Percentiles rank a stretch among this genome's conserved stretches.
Conservation (phyloP, 2,329 filamentous ascomycete genomes). For the Cytospora chrysosperma region DNA sequence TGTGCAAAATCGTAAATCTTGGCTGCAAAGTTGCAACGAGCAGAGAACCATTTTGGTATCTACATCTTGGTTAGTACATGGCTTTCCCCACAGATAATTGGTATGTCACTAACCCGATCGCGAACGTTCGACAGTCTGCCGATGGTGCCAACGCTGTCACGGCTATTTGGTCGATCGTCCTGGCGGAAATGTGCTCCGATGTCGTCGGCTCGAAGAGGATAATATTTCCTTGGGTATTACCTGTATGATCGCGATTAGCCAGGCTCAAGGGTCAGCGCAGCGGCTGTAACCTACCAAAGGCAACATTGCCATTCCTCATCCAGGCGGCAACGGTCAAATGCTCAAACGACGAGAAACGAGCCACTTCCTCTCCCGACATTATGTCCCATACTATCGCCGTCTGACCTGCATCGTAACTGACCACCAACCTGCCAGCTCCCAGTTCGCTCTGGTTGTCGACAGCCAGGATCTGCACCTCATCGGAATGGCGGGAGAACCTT, state of each 20-base stretch:
- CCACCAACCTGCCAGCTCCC: constrained; percentile 79
- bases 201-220: constrained; percentile 93
- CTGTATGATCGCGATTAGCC: constrained; percentile 47
- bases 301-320: constrained; percentile 97
- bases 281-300: constrained; percentile 69
- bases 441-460: constrained; percentile 90
- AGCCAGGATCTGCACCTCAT: constrained; percentile 79
- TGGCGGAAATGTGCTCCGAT: constrained; percentile 85
- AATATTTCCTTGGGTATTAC: constrained; percentile 88
- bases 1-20: constrained; percentile 91
- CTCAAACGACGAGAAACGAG: constrained; percentile 90
- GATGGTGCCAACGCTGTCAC: constrained; percentile 91
- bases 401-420: constrained; percentile 88
- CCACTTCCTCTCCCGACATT: constrained; percentile 84
- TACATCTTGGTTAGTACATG: constrained; percentile 38
- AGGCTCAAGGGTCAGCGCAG: constrained; percentile 4
- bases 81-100: constrained; percentile 2
- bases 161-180: constrained; percentile 88
- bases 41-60: constrained; percentile 93
- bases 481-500: constrained; percentile 77
- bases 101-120: constrained; percentile 73
- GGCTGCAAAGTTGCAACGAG: constrained; percentile 87
- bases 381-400: constrained; percentile 97
- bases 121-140: constrained; percentile 88
- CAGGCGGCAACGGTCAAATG: constrained; percentile 81